Conservation (phyloP, 306 rosid species). For the Trifolium pratense region DNA sequence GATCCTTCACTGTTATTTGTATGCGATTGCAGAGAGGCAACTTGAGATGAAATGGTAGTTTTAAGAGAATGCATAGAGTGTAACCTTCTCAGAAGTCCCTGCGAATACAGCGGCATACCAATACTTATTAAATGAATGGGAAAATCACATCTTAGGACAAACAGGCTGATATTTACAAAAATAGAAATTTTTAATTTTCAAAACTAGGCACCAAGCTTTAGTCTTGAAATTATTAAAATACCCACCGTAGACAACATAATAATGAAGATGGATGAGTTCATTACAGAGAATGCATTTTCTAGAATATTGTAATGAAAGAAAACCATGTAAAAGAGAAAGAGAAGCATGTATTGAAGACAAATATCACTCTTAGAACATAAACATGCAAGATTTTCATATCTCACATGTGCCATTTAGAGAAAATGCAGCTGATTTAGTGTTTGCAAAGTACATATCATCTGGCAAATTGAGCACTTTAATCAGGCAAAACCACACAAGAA, state of each 20-base stretch:
- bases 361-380: background rate
- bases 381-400: background rate
- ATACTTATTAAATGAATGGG: too few species aligned
- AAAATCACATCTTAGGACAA: too few species aligned
- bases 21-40: conserved; percentile 39
- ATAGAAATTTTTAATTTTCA: too few species aligned
- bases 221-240: too few species aligned
- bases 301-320: background rate
- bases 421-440: background rate
- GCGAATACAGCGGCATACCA: background rate
- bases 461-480: conserved; percentile 26
- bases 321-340: conserved; percentile 5
- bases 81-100: conserved; percentile 74
- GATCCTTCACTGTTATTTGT: conserved; percentile 45
- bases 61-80: conserved; percentile 57
- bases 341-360: background rate
- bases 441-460: background rate
- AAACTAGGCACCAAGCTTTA: too few species aligned
- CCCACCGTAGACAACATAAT: too few species aligned
- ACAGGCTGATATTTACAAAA: too few species aligned
- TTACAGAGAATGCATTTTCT: background rate
- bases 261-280: too few species aligned
- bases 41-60: conserved; percentile 54
- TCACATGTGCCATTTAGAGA: background rate
- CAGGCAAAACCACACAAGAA: conserved; percentile 18